Evolutionary conservation across 1,139 yeast species (phyloP), one percentile per base, ranked within the genome.

Genomic region (Kurtzmaniella quercitrusa): DNA sequence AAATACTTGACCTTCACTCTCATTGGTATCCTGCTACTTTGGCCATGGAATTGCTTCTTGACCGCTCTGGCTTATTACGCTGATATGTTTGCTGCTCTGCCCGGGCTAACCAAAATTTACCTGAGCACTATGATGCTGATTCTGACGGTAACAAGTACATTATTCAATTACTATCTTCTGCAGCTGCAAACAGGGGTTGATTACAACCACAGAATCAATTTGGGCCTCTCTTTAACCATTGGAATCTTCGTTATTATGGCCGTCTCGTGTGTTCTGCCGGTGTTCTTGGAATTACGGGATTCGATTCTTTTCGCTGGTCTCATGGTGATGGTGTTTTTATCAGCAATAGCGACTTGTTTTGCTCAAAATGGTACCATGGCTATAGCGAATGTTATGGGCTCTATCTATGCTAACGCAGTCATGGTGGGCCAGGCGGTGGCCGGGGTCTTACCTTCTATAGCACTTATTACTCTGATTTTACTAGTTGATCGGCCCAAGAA

Each of bases 41-140:
- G 98, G 98, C 98, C 98, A 0, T 93, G 98, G 97, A 93, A 93
- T 68, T 82, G 95, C 52, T 84, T 90, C 53, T 66, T 93, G 9
- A 82, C 95, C 1, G 96, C 97, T 0, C 78, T 95, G 0, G 86
- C 87, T 3, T 90, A 87, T 62, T 89, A 89, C 58, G 79, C 80
- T 33, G 78, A 77, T 43, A 64, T 93, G 41, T 83, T 91, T 49
- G 67, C 70, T 17, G 73, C 70, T 29, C 65, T 75, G 11, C 79
- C 85, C 0, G 48, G 63, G 1, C 66, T 88, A 48, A 75, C 82
- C 11, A 77, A 75, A 48, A 73, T 78, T 39, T 88, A 87, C 59
- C 78, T 91, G 6, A 83, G 95, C 19, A 81, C 94, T 0, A 85
- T 91, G 85, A 93, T 93, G 98, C 75, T 91, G 1, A 83, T 85